Evolutionary conservation across 331 rosid species (phyloP), one percentile per base, ranked within the genome.

Genomic region (Phaseolus coccineus): DNA sequence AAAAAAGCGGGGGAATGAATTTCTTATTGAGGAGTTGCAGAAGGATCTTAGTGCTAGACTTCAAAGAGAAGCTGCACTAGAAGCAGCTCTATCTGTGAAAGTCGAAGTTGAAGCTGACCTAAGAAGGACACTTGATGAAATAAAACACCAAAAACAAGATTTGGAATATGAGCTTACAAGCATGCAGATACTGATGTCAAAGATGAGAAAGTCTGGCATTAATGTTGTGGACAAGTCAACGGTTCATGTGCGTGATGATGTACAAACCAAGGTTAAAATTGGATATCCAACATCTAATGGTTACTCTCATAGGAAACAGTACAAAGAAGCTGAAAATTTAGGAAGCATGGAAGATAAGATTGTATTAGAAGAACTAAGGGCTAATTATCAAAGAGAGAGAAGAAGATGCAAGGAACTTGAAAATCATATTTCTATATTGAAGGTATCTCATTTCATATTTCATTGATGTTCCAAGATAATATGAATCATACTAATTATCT

Each of bases 161-260:
- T 80, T 91, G 88, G 95, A 90, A 84, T 85, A 85, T 70, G 98
- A 93, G 87, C 92, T 93, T 62, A 86, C 88, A 31, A 86, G 87
- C 85, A 88, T 91, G 93, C 90, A 83, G 90, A 77, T 44, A 52
- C 71, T 84, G 83, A 82, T 91, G 74, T 84, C 91, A 53, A 84
- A 84, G 80, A 78, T 85, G 87, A 87, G 88, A 69, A 86, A 81
- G 79, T 84, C 89, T 51, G 82, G 83, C 76, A 70, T 47, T 62
- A 85, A 66, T 73, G 33, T 77, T 3, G 89, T 90, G 58, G 91
- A 87, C 35, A 82, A 52, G 68, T 78, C 88, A 55, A 82, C 81
- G 12, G 79, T 58, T 85, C 86, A 78, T 74, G 84, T 52, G 69
- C 74, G 79, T 14, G 75, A 77, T 80, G 79, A 81, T 74, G 48